phyloP scores from a whole-genome alignment of 148 eudicot species.

The Amaranthus palmeri region DNA sequence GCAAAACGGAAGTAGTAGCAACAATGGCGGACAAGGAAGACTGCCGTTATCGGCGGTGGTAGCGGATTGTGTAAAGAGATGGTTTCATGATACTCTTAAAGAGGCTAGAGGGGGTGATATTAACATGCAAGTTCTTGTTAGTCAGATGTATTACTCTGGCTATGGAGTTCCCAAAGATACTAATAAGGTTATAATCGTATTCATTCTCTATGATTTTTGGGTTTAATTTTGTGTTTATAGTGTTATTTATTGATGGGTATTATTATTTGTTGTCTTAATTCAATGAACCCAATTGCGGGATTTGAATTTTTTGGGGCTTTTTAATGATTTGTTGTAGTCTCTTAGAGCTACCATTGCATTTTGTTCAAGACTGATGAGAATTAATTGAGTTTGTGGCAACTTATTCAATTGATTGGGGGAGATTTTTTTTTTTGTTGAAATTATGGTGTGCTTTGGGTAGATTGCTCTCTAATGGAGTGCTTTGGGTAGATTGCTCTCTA shows the following conservation, averaged over 20 bases:
- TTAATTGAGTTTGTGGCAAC: background rate
- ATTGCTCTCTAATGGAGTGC: background rate
- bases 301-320: background rate
- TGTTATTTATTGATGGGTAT: constrained; percentile 11
- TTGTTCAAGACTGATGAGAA: background rate
- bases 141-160: constrained; percentile 72
- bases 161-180: constrained; percentile 63
- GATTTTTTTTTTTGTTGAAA: background rate
- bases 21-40: constrained; percentile 16
- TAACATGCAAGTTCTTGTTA: constrained; percentile 73
- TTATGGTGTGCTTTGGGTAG: constrained; percentile 1
- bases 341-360: background rate
- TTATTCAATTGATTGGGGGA: background rate
- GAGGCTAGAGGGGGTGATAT: constrained; percentile 69
- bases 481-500: background rate
- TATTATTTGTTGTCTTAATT: background rate
- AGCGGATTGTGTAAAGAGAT: constrained; percentile 54
- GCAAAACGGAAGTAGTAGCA: constrained; percentile 34
- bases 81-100: constrained; percentile 67
- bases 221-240: constrained; percentile 6
- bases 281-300: background rate
- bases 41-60: constrained; percentile 60
- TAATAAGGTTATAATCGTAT: constrained; percentile 43
- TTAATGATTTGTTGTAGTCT: background rate
- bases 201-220: background rate